These are phyloP conservation scores for Achaetomiella virescens DNA, from an alignment of 495 filamentous ascomycete species.

Conservation along the genomic window DNA sequence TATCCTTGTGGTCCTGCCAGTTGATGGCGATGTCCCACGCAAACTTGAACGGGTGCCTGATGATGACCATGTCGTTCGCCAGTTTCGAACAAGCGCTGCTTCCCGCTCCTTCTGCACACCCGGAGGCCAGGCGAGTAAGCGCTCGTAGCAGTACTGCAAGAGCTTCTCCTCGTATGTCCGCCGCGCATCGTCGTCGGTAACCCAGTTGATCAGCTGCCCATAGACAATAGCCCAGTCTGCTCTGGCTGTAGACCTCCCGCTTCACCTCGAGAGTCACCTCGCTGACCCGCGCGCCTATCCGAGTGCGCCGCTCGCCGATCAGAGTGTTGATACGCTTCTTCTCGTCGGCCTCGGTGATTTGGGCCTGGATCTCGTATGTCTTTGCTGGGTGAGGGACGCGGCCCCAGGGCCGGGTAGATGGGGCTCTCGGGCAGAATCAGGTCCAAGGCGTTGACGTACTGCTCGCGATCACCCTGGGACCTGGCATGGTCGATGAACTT, in stretches of 20 bases:
- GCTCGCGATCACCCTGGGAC: constrained; percentile 60
- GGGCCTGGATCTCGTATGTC: constrained; percentile 78
- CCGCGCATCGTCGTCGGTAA: constrained; percentile 74
- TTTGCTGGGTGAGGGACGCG: constrained; percentile 70
- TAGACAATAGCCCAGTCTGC: constrained; percentile 70
- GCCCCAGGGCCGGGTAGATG: constrained; percentile 76
- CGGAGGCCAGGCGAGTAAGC: constrained; percentile 57
- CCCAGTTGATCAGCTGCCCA: constrained; percentile 79
- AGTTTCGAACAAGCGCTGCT: constrained; percentile 61
- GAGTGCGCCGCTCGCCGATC: constrained; percentile 81
- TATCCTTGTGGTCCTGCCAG: constrained; percentile 73
- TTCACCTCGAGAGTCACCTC: constrained; percentile 85
- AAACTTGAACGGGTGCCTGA: constrained; percentile 83
- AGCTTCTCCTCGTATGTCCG: constrained; percentile 86
- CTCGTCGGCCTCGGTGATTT: constrained; percentile 80
- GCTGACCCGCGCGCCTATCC: constrained; percentile 74
- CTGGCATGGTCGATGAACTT: constrained; percentile 68
- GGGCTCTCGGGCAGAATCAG: constrained; percentile 70
- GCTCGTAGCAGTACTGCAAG: constrained; percentile 71
- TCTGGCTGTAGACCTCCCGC: constrained; percentile 67
- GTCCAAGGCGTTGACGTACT: constrained; percentile 67
- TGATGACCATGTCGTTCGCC: constrained; percentile 87
- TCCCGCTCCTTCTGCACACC: constrained; percentile 60
- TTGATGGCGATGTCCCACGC: constrained; percentile 89
- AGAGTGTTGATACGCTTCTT: constrained; percentile 85